Base-by-base conservation (phyloP, 2,329 filamentous ascomycete genomes). In the Fusarium aywerte region DNA sequence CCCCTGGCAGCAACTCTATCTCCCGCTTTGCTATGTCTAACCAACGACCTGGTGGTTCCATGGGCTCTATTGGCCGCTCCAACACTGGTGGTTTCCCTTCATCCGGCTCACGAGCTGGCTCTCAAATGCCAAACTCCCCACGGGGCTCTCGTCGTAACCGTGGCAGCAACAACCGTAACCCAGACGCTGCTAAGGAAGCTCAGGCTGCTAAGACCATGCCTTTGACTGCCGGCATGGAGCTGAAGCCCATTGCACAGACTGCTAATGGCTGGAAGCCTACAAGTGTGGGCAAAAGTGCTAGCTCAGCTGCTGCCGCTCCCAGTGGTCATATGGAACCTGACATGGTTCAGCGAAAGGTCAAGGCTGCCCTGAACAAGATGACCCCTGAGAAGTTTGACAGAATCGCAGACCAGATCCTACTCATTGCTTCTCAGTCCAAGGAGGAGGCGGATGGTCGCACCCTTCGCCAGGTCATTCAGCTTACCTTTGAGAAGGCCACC, bases 351-450 rank as follows among this genome's bases (percentile, higher is more conserved):
- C 90, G 95, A 73, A 99, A 99, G 89, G 96, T 99, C 78, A 99
- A 99, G 89, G 91, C 93, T 68, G 92, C 92, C 64, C 84, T 99
- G 74, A 99, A 99, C 89, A 99, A 99, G 90, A 98, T 99, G 96
- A 98, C 96, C 0, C 96, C 96, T 0, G 96, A 99, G 82, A 99
- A 98, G 77, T 99, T 99, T 74, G 94, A 97, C 77, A 93, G 90
- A 82, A 97, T 99, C 71, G 89, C 96, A 8, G 92, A 94, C 65
- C 93, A 97, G 79, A 97, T 99, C 65, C 86, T 99, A 29, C 85
- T 89, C 53, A 99, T 99, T 77, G 93, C 95, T 27, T 91, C 89
- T 21, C 96, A 99, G 78, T 98, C 95, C 53, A 97, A 97, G 86
- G 91, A 97, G 73, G 96, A 99, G 82, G 87, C 88, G 21, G 96